Percentiles rank a stretch among this genome's conserved stretches.
These are phyloP conservation scores for Arxiozyma slooffiae DNA, from an alignment of 1,139 yeast genomes.

Conservation along the genomic window DNA sequence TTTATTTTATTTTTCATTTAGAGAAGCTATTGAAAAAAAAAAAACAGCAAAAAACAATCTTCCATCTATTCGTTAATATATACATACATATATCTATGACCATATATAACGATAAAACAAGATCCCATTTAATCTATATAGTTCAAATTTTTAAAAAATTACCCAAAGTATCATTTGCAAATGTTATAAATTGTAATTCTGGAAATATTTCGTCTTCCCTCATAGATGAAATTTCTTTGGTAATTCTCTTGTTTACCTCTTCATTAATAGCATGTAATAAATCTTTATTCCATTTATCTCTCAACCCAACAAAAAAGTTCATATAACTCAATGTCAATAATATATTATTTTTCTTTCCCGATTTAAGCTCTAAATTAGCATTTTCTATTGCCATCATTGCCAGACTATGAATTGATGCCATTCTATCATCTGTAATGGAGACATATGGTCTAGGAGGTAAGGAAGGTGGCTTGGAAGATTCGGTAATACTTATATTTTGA, in stretches of 20 bases:
- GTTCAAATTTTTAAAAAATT: conserved; percentile 3
- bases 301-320: conserved; percentile 20
- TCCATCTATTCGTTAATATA: background rate
- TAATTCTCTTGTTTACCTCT: conserved; percentile 9
- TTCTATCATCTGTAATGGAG: conserved; percentile 21
- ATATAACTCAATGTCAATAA: conserved; percentile 20
- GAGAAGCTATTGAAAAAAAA: no score
- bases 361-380: background rate
- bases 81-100: background rate
- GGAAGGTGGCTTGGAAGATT: conserved; percentile 10
- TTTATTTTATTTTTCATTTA: no score
- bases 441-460: conserved; percentile 26
- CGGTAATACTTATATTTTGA: conserved; percentile 7
- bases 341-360: conserved; percentile 6
- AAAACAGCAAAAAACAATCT: background rate
- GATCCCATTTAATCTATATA: background rate
- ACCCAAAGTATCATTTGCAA: conserved; percentile 19
- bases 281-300: conserved; percentile 22
- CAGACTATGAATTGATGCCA: conserved; percentile 26
- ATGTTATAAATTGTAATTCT: conserved; percentile 21
- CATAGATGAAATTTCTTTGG: background rate
- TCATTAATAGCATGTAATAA: conserved; percentile 16
- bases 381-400: conserved; percentile 17
- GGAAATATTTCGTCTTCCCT: conserved; percentile 9
- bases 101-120: no score